Base-by-base conservation (phyloP, 176 grass and related monocot species). In the Zea luxurians region DNA sequence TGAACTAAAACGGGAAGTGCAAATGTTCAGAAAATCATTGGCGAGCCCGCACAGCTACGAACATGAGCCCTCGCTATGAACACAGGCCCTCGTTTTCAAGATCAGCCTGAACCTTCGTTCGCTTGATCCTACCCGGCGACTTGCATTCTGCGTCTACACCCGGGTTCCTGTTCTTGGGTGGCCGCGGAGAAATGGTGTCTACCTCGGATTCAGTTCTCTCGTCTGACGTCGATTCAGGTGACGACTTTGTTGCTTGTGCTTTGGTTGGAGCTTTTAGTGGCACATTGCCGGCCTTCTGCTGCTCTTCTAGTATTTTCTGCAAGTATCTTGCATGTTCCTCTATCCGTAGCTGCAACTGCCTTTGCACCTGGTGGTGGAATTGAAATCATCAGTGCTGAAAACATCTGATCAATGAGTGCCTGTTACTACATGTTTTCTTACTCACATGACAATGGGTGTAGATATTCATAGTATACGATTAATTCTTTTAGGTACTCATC, bases 281-380 rank as follows among this genome's bases (percentile, higher is more conserved):
- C 5, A 85, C 75, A 74, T 55, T 70, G 69, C 80, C 50, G 13
- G 70, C 72, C 83, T 94, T 98, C 75, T 92, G 85, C n/a, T 94
- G 95, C 73, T 92, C 85, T 81, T 92, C 95, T 43, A 98, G 46
- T 70, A 98, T 92, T 83, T 84, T 98, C 57, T 98, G 95, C 91
- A 98, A 85, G 83, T 94, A 98, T 12, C 52, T 92, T 21, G 95
- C 95, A 49, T 98, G 92, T 17, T 98, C 95, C 82, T 98, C 95
- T 64, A 98, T 94, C 27, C 83, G 80, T 53, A 98, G 78, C 34
- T 98, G 95, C 66, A 98, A 57, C 38, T 84, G 78, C 85, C 89
- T 94, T 86, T 98, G 95, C 38, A 92, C 84, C 95, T 98, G 85
- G 37, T 64, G 15, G 9, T 13, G 36, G 59, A 74, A 54, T 27